phyloP scores from a whole-genome alignment of 2,329 filamentous ascomycete species.

The Hypoxylon sp. region DNA sequence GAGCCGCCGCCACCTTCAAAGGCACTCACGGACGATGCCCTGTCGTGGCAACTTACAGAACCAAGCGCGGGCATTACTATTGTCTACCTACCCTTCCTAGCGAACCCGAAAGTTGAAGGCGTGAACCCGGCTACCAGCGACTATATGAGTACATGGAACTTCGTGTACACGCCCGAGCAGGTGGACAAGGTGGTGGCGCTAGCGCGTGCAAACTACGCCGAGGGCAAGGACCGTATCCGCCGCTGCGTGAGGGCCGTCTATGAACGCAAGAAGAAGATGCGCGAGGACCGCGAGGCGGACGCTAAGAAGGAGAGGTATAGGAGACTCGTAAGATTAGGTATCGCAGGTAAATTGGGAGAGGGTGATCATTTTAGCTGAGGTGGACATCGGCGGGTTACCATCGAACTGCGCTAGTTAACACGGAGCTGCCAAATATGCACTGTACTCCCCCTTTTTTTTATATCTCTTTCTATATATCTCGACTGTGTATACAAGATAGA shows the following conservation, averaged over 20 bases:
- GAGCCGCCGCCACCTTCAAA: conserved; percentile 66
- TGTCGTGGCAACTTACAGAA: conserved; percentile 77
- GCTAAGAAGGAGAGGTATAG: conserved; percentile 60
- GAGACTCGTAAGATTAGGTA: conserved; percentile 64
- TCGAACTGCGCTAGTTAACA: background rate
- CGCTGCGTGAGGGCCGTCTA: conserved; percentile 89
- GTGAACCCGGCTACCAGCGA: conserved; percentile 88
- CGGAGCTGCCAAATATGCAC: background rate
- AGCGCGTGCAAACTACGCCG: conserved; percentile 87
- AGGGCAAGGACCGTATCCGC: conserved; percentile 83
- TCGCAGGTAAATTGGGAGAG: conserved; percentile 70
- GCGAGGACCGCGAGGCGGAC: conserved; percentile 68
- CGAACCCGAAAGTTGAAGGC: conserved; percentile 82
- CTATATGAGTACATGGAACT: conserved; percentile 98
- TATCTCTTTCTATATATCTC: conserved; percentile 1
- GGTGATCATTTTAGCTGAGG: conserved; percentile 76
- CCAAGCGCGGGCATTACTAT: conserved; percentile 89
- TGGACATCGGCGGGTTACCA: background rate
- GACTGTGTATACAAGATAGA: conserved; percentile 26
- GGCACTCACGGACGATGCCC: conserved; percentile 71
- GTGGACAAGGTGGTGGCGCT: conserved; percentile 87
- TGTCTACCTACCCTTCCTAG: conserved; percentile 89
- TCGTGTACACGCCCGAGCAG: conserved; percentile 92
- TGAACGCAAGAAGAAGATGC: conserved; percentile 84
- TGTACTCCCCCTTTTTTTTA: background rate